Evolutionary conservation across 129 eudicot genomes (phyloP).

Genomic region (Pseudognaphalium luteoalbum): DNA sequence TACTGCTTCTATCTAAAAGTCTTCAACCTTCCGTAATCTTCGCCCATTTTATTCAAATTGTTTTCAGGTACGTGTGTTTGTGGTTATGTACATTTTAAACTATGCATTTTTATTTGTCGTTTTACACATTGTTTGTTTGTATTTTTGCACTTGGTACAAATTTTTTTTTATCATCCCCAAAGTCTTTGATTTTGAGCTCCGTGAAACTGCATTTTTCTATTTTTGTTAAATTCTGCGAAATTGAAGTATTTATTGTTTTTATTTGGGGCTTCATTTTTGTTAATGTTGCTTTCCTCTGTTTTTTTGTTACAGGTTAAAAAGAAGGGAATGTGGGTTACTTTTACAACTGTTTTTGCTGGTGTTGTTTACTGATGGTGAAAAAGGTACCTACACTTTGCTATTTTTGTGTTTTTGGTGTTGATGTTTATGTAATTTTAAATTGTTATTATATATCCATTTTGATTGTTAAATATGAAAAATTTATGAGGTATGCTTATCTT

Average conservation of each 20-base stretch:
- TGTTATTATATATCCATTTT: constrained; percentile 17
- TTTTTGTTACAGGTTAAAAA: constrained; percentile 39
- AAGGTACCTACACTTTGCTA: constrained; percentile 46
- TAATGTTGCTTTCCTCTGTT: constrained; percentile 24
- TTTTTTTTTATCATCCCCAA: constrained; percentile 20
- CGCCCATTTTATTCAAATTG: constrained; percentile 28
- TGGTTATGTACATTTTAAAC: constrained; percentile 18
- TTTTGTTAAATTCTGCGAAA: neutral
- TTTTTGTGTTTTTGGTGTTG: constrained; percentile 32
- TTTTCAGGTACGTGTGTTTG: constrained; percentile 51
- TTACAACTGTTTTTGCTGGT: constrained; percentile 19
- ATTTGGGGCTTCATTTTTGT: neutral
- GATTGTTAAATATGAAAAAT: neutral
- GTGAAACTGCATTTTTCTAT: constrained; percentile 34
- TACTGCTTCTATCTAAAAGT: neutral
- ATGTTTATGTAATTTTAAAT: constrained; percentile 9
- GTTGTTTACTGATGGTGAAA: constrained; percentile 23
- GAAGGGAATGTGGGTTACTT: constrained; percentile 28
- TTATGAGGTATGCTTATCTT: neutral
- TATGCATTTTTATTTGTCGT: constrained; percentile 46
- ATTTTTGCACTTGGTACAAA: constrained; percentile 15
- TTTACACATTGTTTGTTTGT: constrained; percentile 42
- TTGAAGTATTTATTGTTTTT: constrained; percentile 25
- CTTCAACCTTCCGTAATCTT: constrained; percentile 43
- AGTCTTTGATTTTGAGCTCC: constrained; percentile 42